Percentiles rank a stretch among this genome's conserved stretches.
These are phyloP conservation scores for Elaphomyces granulatus DNA, from an alignment of 495 filamentous ascomycete species.

Conservation along the genomic window DNA sequence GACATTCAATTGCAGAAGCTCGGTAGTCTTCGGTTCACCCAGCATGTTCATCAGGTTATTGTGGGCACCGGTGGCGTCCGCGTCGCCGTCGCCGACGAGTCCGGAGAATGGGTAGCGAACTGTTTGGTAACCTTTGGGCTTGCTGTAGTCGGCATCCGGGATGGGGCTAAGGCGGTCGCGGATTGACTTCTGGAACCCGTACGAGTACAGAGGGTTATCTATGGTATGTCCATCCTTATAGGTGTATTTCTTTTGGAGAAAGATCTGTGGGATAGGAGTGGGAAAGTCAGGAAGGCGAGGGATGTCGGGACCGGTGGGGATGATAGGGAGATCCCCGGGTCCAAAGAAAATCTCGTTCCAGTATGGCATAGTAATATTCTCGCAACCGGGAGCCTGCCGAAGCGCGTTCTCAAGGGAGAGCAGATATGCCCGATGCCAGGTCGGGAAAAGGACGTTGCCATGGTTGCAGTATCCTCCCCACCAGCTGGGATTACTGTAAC, in stretches of 20 bases:
- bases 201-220: constrained; percentile 14
- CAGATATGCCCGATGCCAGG: constrained; percentile 29
- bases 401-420: constrained; percentile 12
- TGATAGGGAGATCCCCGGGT: too few species aligned
- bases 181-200: constrained; percentile 10
- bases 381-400: constrained; percentile 3
- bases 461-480: constrained; percentile 27
- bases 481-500: constrained; percentile 6
- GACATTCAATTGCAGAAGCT: too few species aligned
- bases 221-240: constrained; percentile 6
- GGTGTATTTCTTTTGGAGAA: constrained; percentile 2
- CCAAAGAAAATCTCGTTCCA: constrained; percentile 17
- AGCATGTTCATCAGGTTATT: too few species aligned
- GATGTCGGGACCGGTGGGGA: too few species aligned
- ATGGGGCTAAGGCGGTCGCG: too few species aligned
- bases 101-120: too few species aligned
- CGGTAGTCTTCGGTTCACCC: too few species aligned
- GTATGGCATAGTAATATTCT: constrained; percentile 15
- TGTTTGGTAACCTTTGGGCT: too few species aligned
- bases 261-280: constrained; percentile 6
- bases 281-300: too few species aligned
- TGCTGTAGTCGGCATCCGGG: constrained; percentile 11
- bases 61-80: too few species aligned
- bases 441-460: constrained; percentile 26
- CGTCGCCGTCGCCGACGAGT: too few species aligned